phyloP scores from a whole-genome alignment of 2,329 filamentous ascomycete genomes.

The Fusarium miscanthi region DNA sequence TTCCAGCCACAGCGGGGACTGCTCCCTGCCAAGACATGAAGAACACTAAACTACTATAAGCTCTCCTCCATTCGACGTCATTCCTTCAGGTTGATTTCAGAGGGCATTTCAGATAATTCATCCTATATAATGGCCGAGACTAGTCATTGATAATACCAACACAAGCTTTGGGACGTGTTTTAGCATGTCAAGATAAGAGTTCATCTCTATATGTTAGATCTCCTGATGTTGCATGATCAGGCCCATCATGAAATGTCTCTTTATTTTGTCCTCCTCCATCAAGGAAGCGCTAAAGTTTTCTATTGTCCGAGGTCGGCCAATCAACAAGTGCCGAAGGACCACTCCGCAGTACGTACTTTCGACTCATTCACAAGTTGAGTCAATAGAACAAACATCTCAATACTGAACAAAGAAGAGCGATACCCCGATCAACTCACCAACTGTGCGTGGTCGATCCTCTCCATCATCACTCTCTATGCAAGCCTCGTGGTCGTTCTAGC shows the following conservation, averaged over 20 bases:
- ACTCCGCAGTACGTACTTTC: conserved; percentile 40
- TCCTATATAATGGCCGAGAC: background rate
- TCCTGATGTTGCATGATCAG: background rate
- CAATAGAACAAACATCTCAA: conserved; percentile 37
- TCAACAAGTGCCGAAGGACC: conserved; percentile 22
- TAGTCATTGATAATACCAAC: background rate
- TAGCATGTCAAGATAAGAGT: background rate
- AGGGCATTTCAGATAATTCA: background rate
- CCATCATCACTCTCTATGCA: background rate
- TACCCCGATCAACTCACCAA: background rate
- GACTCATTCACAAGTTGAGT: conserved; percentile 36
- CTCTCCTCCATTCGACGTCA: conserved; percentile 22
- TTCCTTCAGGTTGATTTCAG: background rate
- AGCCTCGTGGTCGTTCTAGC: background rate
- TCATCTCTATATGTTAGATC: background rate
- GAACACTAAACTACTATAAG: background rate
- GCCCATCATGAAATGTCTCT: conserved; percentile 17
- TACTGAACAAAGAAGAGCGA: conserved; percentile 24
- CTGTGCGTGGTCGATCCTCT: background rate
- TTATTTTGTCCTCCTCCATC: conserved; percentile 13
- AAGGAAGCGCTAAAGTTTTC: conserved; percentile 15
- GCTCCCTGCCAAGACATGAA: background rate
- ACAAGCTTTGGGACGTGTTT: background rate
- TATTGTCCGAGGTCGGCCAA: conserved; percentile 38
- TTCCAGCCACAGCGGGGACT: conserved; percentile 18